A percentile compares a stretch with the other conserved stretches of the same genome.
Conservation (phyloP, 768 basidiomycete genomes). For the Ramaria rubella region DNA sequence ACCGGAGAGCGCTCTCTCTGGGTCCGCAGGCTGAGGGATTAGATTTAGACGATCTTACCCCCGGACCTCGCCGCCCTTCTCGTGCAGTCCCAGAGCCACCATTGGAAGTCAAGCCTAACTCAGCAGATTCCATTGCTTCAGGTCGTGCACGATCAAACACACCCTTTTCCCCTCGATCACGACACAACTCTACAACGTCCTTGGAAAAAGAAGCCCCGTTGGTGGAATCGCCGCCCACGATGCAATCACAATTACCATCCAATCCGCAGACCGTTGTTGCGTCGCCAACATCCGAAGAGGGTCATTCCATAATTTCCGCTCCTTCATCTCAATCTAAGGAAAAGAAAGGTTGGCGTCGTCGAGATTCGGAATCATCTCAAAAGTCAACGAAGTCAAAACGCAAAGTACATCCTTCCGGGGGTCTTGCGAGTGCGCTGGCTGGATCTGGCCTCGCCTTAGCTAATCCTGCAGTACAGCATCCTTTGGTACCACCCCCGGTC, state of each 20-base stretch:
- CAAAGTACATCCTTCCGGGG: slow-evolving; percentile 16
- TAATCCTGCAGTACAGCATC: slow-evolving; percentile 4
- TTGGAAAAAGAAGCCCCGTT: neutral
- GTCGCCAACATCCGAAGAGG: neutral
- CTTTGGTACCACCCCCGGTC: slow-evolving; percentile 15
- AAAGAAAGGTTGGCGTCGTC: slow-evolving; percentile 5
- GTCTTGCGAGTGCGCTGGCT: slow-evolving; percentile 62
- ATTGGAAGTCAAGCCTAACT: neutral
- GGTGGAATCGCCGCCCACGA: neutral
- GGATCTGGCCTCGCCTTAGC: slow-evolving; percentile 64
- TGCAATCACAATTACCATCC: too few species aligned
- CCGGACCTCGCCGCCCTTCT: neutral
- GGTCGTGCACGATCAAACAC: neutral
- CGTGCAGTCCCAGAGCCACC: neutral
- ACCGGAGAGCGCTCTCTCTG: neutral
- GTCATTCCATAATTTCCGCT: neutral
- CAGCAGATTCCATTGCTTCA: neutral
- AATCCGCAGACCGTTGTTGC: neutral
- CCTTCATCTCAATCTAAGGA: slow-evolving; percentile 4
- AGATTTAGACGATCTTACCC: neutral
- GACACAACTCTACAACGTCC: neutral
- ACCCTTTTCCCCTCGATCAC: neutral
- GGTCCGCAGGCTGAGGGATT: neutral
- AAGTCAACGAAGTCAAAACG: neutral
- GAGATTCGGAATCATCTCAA: neutral